Evolutionary conservation across 2,329 filamentous ascomycete species (phyloP).

Genomic region (Arthrobotrys entomopaga): DNA sequence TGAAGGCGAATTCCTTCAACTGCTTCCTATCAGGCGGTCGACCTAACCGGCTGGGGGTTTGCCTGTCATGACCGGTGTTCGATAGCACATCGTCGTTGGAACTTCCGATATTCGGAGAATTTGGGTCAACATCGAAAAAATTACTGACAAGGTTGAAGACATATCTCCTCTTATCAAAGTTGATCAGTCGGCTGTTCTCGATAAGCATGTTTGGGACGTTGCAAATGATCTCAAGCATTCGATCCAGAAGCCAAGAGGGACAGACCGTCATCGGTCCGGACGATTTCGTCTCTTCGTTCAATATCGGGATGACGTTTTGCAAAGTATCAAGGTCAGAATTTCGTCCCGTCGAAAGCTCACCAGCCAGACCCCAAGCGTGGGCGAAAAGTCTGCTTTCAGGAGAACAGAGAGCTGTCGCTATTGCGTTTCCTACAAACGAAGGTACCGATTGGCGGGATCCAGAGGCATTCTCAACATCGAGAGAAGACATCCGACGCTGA

Average conservation of each 20-base stretch:
- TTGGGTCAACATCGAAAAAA: slow-evolving; percentile 56
- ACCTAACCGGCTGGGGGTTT: slow-evolving; percentile 38
- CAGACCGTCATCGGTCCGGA: slow-evolving; percentile 58
- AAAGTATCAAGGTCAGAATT: slow-evolving; percentile 57
- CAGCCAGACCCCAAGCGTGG: slow-evolving; percentile 58
- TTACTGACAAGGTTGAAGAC: slow-evolving; percentile 60
- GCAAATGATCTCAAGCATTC: slow-evolving; percentile 59
- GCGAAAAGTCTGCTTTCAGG: slow-evolving; percentile 59
- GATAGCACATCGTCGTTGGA: slow-evolving; percentile 27
- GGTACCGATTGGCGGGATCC: slow-evolving; percentile 58
- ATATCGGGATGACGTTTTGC: slow-evolving; percentile 58
- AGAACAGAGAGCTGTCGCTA: slow-evolving; percentile 58
- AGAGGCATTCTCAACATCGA: slow-evolving; percentile 58
- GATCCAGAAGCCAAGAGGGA: slow-evolving; percentile 59
- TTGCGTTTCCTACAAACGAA: slow-evolving; percentile 59
- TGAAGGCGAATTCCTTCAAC: slow-evolving; percentile 57
- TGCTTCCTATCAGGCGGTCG: slow-evolving; percentile 54
- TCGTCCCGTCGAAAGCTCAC: slow-evolving; percentile 54
- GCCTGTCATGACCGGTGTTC: slow-evolving; percentile 37
- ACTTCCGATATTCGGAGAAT: slow-evolving; percentile 46
- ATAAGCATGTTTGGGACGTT: slow-evolving; percentile 60
- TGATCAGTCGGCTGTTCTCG: slow-evolving; percentile 60
- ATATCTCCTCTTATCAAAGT: slow-evolving; percentile 60
- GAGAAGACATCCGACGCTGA: slow-evolving; percentile 59
- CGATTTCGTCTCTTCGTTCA: slow-evolving; percentile 55